Evolutionary conservation across 805 yeast genomes (phyloP), one percentile per base, ranked within the genome.

Genomic region (Candida hungchunana): DNA sequence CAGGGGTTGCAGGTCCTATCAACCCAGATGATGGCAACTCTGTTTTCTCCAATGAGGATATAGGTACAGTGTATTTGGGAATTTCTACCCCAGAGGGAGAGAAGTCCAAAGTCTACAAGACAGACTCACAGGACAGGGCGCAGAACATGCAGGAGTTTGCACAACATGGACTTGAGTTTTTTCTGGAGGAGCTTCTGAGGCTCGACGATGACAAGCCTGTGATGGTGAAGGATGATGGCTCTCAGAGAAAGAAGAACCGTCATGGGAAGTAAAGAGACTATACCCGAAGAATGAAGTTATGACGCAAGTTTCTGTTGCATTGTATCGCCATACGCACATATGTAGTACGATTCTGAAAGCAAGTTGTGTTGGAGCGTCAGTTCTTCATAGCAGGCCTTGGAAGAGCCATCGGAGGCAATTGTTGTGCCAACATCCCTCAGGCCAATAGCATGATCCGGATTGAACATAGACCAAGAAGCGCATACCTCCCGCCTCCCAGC

Each of bases 1-100:
- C 93, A 1, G 96, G 95, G 1, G 81, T 82, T 66, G 95, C 96
- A 0, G 95, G 95, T 2, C 93, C 94, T 2, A 44, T 52, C 2
- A 48, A 63, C 66, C n/a, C 37, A 11, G 7, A 61, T 58, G 28
- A 69, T 59, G 55, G 77, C 56, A 50, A 60, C 7, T 8, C 37
- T 3, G 34, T 50, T 32, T 56, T 58, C 49, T 41, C 58, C 39
- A 43, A 55, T 33, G 60, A 55, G 10, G 65, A 63, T 25, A 68
- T 77, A 2, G 95, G 95, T 4, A 72, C 77, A 1, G 90, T 81
- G 0, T 86, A 68, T 51, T 55, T 85, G 31, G 95, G 88, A 1
- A 64, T 84, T 24, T 69, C 78, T 19, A 84, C 88, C 1, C 86
- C 90, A 0, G 49, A 53, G 10, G 77, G 77, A 10, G 79, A 78